phyloP scores from a whole-genome alignment of 768 basidiomycete species.

The Mycena filopes region DNA sequence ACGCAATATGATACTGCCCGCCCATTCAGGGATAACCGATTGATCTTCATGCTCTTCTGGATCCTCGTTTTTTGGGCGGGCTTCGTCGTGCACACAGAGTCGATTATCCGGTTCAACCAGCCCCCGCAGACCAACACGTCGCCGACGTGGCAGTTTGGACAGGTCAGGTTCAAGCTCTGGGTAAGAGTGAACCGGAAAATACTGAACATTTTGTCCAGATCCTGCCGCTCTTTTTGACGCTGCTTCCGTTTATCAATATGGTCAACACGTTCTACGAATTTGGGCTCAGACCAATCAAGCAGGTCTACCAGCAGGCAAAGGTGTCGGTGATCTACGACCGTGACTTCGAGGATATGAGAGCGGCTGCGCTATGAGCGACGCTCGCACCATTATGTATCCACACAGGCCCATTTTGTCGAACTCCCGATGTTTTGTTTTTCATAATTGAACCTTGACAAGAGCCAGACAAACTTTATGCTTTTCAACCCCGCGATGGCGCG shows the following conservation, averaged over 20 bases:
- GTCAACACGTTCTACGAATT: slow-evolving; percentile 1
- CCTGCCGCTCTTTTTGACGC: slow-evolving; percentile 17
- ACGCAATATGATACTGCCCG: background rate
- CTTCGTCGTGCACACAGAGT: slow-evolving; percentile 15
- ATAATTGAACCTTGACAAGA: too few species aligned
- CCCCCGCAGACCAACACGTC: background rate
- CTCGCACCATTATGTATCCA: too few species aligned
- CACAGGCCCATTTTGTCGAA: too few species aligned
- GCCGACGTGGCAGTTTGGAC: slow-evolving; percentile 14
- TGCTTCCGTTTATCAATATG: slow-evolving; percentile 9
- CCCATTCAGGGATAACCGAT: background rate
- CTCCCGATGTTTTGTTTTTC: too few species aligned
- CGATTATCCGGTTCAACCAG: slow-evolving; percentile 2
- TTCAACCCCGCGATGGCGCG: too few species aligned
- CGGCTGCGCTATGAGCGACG: too few species aligned
- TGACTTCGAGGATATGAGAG: background rate
- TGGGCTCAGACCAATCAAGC: slow-evolving; percentile 9
- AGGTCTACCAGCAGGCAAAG: background rate
- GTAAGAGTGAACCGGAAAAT: background rate
- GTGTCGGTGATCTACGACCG: slow-evolving; percentile 2
- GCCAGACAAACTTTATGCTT: too few species aligned
- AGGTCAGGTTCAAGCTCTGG: background rate
- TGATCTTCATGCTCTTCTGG: slow-evolving; percentile 8
- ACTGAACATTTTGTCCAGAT: background rate
- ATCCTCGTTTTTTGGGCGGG: slow-evolving; percentile 9